Evolutionary conservation across 1,139 yeast species (phyloP), one percentile per base, ranked within the genome.

Genomic region (Debaryomycetaceae sp.): DNA sequence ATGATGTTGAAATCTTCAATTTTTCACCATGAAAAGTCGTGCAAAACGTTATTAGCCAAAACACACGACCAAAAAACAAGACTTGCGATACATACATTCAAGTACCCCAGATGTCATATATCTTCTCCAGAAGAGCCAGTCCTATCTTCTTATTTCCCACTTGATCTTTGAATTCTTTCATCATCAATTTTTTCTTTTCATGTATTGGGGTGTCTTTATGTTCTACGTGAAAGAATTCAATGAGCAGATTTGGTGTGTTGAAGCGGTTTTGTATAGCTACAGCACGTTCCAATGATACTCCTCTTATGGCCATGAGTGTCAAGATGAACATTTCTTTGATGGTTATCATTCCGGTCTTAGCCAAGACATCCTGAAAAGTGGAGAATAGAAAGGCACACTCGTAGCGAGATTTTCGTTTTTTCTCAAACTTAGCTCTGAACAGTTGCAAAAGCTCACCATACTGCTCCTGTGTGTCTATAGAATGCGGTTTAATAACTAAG

Each of bases 281-380:
- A 0, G 98, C 98, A 56, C 86, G 87, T 46, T 91, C 97, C 33
- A 88, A 64, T 0, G 96, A 80, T 1, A 92, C 71, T 0, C 98
- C 98, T 43, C 78, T 74, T 2, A 85, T 74, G 1, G 91, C 74
- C 85, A 89, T 79, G 18, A 94, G 70, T 83, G 88, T 81, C 35
- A 78, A 69, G 3, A 89, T 66, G 51, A 80, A 92, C 51, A 88
- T 65, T 49, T 92, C 97, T 35, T 79, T 80, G 0, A 89, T 79
- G 0, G 95, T 85, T 55, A 78, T 70, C 70, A 83, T 69, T 16
- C 79, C 79, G 2, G 86, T 72, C 55, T 94, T 94, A 3, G 83
- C 79, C 62, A 92, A 64, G 36, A 84, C 74, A 5, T 78, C 78
- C 49, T 83, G 86, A 56, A 87, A 92, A 13, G 82, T 70, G 28